phyloP scores from a whole-genome alignment of 805 yeast genomes.

The Cyberlindnera euphorbiiphila region DNA sequence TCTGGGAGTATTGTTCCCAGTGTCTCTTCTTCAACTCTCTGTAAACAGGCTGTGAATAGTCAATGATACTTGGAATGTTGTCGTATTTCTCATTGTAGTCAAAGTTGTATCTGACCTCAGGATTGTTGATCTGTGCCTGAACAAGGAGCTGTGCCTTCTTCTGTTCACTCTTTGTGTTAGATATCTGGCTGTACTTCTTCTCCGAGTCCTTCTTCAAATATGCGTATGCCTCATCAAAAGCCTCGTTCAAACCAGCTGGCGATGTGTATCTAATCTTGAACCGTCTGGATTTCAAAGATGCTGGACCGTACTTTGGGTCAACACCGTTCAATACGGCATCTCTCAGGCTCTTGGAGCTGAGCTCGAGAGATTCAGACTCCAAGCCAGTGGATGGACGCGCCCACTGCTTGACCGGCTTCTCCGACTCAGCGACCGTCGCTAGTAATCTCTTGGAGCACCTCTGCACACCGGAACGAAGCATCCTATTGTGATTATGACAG shows the following conservation, averaged over 20 bases:
- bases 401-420: conserved; percentile 13
- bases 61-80: conserved; percentile 45
- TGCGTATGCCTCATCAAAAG: conserved; percentile 66
- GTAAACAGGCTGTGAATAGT: conserved; percentile 75
- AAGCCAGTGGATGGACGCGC: conserved; percentile 4
- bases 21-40: conserved; percentile 61
- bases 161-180: conserved; percentile 15
- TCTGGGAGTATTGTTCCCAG: conserved; percentile 69
- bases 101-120: conserved; percentile 76
- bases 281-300: conserved; percentile 40
- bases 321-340: conserved; percentile 33
- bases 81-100: conserved; percentile 38
- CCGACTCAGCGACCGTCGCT: conserved; percentile 8
- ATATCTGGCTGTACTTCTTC: conserved; percentile 34
- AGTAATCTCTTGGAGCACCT: conserved; percentile 9
- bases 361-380: conserved; percentile 23
- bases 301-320: conserved; percentile 43
- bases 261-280: conserved; percentile 54
- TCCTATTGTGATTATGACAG: no score
- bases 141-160: conserved; percentile 36
- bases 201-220: conserved; percentile 49
- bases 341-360: conserved; percentile 19
- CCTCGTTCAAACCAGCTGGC: conserved; percentile 67
- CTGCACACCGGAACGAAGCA: conserved; percentile 19
- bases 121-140: conserved; percentile 71